Percentiles rank a stretch among this genome's conserved stretches.
Conservation (phyloP, 2,329 filamentous ascomycete genomes). For the Phyllosticta paracitricarpa region DNA sequence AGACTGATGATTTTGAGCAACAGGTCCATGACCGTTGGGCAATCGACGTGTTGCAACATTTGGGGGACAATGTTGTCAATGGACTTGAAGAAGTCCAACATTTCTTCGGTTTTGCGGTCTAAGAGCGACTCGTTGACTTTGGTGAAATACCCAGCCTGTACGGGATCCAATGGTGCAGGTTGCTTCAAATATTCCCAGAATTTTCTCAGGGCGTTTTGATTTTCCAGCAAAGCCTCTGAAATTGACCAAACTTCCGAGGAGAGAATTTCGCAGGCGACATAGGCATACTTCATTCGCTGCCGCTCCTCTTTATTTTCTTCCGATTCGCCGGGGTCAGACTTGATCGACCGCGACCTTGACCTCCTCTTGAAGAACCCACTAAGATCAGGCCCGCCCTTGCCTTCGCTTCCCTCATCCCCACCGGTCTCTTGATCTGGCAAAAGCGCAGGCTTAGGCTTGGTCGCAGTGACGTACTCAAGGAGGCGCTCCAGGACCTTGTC, state of each 20-base stretch:
- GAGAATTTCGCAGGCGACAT: slow-evolving; percentile 83
- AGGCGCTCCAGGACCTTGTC: slow-evolving; percentile 75
- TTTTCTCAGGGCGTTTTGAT: slow-evolving; percentile 62
- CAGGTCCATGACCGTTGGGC: slow-evolving; percentile 96
- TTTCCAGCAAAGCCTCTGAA: slow-evolving; percentile 82
- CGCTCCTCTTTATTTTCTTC: slow-evolving; percentile 72
- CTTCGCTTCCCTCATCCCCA: slow-evolving; percentile 32
- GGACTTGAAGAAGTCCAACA: slow-evolving; percentile 81
- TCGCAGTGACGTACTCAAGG: slow-evolving; percentile 83
- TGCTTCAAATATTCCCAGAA: slow-evolving; percentile 89
- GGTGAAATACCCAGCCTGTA: slow-evolving; percentile 95
- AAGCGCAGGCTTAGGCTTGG: slow-evolving; percentile 40
- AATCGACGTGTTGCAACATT: slow-evolving; percentile 89
- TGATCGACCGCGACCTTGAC: slow-evolving; percentile 34
- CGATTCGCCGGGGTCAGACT: slow-evolving; percentile 31
- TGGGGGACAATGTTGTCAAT: slow-evolving; percentile 72
- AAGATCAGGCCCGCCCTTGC: slow-evolving; percentile 24
- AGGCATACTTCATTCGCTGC: slow-evolving; percentile 86
- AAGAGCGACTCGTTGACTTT: slow-evolving; percentile 98
- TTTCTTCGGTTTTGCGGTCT: slow-evolving; percentile 96
- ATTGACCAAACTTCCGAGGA: slow-evolving; percentile 97
- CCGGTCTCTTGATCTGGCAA: slow-evolving; percentile 22
- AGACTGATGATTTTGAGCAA: slow-evolving; percentile 93
- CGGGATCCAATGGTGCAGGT: slow-evolving; percentile 75
- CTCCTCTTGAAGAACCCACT: slow-evolving; percentile 37